Evolutionary conservation across 2,329 filamentous ascomycete genomes (phyloP), one percentile per base, ranked within the genome.

Genomic region (Aspergillus neotritici): DNA sequence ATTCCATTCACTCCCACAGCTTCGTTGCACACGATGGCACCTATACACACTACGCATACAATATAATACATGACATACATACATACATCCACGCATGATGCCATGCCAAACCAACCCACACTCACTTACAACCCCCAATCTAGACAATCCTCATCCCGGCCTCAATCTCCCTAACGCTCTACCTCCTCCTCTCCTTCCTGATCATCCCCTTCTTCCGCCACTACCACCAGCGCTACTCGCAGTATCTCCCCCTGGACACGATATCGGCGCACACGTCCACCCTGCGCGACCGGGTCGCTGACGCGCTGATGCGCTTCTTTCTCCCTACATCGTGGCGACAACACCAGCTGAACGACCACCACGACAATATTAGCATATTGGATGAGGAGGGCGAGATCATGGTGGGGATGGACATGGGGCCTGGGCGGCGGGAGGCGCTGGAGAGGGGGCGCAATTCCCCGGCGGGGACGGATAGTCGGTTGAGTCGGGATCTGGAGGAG

Each of bases 401-500:
- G 64, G 60, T 71, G 2, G 67, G 70, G 12, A 71, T 78, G 49
- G 74, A 80, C 38, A 76, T 85, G 32, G 71, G 79, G 50, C 56
- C 65, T 8, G 54, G 64, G 16, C 61, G 69, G 31, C 60, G 72
- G 38, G 70, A 71, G 47, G 71, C 67, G 3, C 48, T 73, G 47
- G 61, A 66, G 51, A 60, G 63, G 56, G 57, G 51, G 71, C 74
- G 44, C 66, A 73, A 42, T 67, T 67, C 37, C 58, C 69, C 54
- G 29, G 54, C 53, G n/a, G 64, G 63, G 28, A 65, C 50, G 37
- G 64, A 64, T 55, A 60, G 79, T 53, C 75, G 88, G 49, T 58
- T 94, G 48, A 91, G 87, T 63, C 75, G 87, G 67, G 88, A 94
- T 70, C 65, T 91, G 40, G 86, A 91, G 62, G 77, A 84, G 56